These are phyloP conservation scores for Sugiyamaella paludigena DNA, from an alignment of 1,139 yeast species.

Conservation along the genomic window DNA sequence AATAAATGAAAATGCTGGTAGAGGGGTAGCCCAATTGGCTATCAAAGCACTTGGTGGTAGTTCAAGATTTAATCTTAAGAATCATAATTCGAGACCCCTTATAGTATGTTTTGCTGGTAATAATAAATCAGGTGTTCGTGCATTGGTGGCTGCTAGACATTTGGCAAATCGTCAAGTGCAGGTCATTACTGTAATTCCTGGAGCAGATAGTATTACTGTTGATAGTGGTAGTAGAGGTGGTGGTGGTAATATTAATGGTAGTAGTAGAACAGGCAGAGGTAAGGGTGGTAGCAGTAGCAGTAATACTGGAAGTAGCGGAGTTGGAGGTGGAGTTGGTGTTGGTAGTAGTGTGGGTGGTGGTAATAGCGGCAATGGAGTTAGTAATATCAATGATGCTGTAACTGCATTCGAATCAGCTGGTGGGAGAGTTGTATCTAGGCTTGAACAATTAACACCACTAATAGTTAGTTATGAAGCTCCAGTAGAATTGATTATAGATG, in stretches of 20 bases:
- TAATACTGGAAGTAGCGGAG: not conserved
- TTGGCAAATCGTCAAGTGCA: conserved; percentile 71
- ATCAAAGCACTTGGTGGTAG: conserved; percentile 67
- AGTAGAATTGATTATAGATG: conserved; percentile 74
- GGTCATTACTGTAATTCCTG: conserved; percentile 56
- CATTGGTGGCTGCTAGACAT: conserved; percentile 78
- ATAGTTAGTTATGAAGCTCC: conserved; percentile 61
- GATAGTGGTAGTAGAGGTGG: not conserved
- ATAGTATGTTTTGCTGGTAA: conserved; percentile 71
- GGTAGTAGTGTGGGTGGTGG: not conserved
- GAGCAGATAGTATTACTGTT: conserved; percentile 12
- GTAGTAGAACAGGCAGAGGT: conserved; percentile 22
- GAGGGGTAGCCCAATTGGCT: conserved; percentile 61
- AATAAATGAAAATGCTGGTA: conserved; percentile 61
- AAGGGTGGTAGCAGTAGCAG: too few species aligned
- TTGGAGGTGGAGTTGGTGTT: not conserved
- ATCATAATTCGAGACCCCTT: conserved; percentile 77
- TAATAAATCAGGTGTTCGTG: conserved; percentile 70
- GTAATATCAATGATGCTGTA: not conserved
- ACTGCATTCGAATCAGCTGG: conserved; percentile 51
- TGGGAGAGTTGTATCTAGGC: conserved; percentile 48
- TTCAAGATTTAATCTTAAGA: conserved; percentile 54
- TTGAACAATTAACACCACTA: conserved; percentile 39
- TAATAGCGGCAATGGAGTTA: not conserved
- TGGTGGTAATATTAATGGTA: not conserved